Evolutionary conservation across 2,329 filamentous ascomycete species (phyloP).

Genomic region (Lecanicillium sp.): DNA sequence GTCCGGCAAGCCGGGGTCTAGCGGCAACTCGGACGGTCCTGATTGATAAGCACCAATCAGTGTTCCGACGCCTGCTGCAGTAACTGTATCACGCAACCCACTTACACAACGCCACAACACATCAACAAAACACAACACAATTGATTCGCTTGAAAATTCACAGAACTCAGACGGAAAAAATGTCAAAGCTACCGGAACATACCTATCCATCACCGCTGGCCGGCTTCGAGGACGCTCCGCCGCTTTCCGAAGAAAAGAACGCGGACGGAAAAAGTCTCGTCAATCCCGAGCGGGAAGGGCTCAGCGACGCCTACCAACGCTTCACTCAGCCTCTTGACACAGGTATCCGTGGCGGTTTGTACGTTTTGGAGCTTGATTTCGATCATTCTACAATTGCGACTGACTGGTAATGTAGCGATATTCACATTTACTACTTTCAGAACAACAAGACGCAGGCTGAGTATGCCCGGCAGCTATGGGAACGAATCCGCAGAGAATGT

Average conservation of each 20-base stretch:
- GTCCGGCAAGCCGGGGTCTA: too few relatives aligned
- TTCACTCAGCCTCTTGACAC: constrained; percentile 65
- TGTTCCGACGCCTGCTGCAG: too few relatives aligned
- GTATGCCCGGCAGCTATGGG: constrained; percentile 67
- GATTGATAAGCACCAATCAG: too few relatives aligned
- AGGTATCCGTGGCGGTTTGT: constrained; percentile 64
- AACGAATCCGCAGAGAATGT: constrained; percentile 76
- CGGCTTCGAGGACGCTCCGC: constrained; percentile 49
- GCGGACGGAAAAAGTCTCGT: constrained; percentile 71
- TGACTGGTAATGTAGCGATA: constrained; percentile 42
- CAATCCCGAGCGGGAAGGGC: constrained; percentile 53
- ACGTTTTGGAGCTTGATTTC: constrained; percentile 25
- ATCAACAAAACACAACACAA: too few relatives aligned
- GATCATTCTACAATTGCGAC: neutral
- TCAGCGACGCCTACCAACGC: constrained; percentile 60
- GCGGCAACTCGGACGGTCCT: too few relatives aligned
- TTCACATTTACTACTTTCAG: constrained; percentile 79
- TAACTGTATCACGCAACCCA: too few relatives aligned
- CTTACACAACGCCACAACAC: too few relatives aligned
- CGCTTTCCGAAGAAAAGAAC: constrained; percentile 49
- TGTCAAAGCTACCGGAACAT: too few relatives aligned
- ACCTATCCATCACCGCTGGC: constrained; percentile 41
- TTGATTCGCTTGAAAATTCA: too few relatives aligned
- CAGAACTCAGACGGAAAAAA: too few relatives aligned
- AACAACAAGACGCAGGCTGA: constrained; percentile 52